Percentiles rank a stretch among this genome's conserved stretches.
Evolutionary conservation across 2,329 filamentous ascomycete genomes (phyloP).

Genomic region (Triangularia setosa): DNA sequence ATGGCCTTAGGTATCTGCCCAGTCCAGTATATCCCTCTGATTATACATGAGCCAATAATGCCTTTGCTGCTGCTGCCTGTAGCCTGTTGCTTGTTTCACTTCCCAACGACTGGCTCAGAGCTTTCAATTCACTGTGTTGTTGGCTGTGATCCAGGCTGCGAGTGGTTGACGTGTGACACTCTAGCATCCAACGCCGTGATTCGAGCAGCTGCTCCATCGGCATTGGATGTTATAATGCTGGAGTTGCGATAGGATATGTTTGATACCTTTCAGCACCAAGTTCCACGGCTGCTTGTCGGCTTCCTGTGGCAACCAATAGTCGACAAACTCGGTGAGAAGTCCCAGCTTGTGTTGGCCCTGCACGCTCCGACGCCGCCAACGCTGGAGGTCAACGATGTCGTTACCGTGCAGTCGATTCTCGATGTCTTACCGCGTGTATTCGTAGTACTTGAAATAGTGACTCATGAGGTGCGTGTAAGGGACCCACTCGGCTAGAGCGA

Average conservation of each 20-base stretch:
- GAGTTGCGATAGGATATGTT: constrained; percentile 13
- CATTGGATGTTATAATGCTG: constrained; percentile 15
- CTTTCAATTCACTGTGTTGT: too few relatives aligned
- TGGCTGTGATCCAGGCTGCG: too few relatives aligned
- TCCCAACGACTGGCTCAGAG: too few relatives aligned
- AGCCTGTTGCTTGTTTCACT: too few relatives aligned
- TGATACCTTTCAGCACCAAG: constrained; percentile 13
- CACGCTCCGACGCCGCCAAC: constrained; percentile 20
- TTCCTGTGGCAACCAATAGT: constrained; percentile 14
- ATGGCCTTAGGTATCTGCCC: too few relatives aligned
- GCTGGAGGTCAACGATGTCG: constrained; percentile 23
- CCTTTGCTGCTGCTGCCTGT: too few relatives aligned
- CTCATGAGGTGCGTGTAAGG: constrained; percentile 20
- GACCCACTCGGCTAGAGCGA: constrained; percentile 22
- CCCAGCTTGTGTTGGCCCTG: constrained; percentile 20
- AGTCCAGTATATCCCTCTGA: too few relatives aligned
- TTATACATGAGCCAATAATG: too few relatives aligned
- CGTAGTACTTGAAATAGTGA: constrained; percentile 22
- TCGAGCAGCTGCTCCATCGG: constrained; percentile 24
- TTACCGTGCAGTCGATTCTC: constrained; percentile 15
- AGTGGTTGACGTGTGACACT: too few relatives aligned
- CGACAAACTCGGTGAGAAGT: constrained; percentile 14
- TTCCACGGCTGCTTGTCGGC: constrained; percentile 12
- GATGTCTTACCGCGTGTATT: constrained; percentile 19
- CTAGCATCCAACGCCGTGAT: constrained; percentile 32